Conservation (phyloP, 2,329 filamentous ascomycete species). For the Aspergillus felis region DNA sequence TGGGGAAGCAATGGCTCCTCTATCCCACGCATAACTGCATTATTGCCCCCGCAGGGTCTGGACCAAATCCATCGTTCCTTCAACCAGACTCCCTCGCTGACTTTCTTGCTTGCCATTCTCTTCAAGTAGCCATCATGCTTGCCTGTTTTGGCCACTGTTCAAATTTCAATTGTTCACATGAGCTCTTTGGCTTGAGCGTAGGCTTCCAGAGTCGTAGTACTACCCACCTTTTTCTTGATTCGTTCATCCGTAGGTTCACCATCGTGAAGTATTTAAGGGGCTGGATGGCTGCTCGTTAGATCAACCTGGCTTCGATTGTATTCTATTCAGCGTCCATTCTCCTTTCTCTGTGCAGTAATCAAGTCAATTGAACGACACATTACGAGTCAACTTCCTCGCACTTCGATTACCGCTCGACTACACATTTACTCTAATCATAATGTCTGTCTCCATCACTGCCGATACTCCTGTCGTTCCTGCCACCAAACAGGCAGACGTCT, state of each 20-base stretch:
- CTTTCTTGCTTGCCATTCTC: conserved; percentile 8
- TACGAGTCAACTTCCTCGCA: not conserved
- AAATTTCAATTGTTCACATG: conserved; percentile 18
- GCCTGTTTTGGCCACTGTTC: conserved; percentile 5
- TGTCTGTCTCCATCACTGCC: conserved; percentile 33
- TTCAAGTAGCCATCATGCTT: conserved; percentile 1
- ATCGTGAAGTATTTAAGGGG: conserved; percentile 17
- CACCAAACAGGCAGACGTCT: conserved; percentile 23
- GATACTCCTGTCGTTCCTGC: conserved; percentile 23
- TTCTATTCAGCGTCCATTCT: not conserved
- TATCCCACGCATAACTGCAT: conserved; percentile 1
- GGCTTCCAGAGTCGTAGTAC: not conserved
- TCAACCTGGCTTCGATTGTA: not conserved
- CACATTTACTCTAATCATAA: conserved; percentile 9
- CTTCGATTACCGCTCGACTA: not conserved
- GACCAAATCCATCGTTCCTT: conserved; percentile 2
- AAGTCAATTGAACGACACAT: not conserved
- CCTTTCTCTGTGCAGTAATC: not conserved
- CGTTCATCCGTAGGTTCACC: not conserved
- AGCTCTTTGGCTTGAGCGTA: conserved; percentile 6
- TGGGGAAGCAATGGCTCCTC: not conserved
- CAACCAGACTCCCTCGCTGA: conserved; percentile 1
- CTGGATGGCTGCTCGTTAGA: not conserved
- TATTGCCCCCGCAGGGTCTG: conserved; percentile 1
- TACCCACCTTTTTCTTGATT: not conserved